Percentiles rank a stretch among this genome's conserved stretches.
Evolutionary conservation across 495 filamentous ascomycete genomes (phyloP).

Genomic region (Neurospora africana): DNA sequence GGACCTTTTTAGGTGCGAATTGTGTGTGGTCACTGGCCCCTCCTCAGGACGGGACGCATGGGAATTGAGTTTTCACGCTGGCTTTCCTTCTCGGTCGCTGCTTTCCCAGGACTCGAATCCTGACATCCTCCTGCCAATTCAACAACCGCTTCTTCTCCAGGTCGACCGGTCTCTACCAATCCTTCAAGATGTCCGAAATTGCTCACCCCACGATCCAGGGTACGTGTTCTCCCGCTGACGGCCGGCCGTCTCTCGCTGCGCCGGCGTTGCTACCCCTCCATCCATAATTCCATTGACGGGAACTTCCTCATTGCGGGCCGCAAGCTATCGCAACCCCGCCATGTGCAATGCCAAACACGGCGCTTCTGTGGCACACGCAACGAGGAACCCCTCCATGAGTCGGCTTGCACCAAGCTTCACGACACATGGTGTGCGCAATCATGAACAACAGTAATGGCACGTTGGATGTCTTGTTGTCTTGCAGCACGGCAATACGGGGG

Average conservation of each 20-base stretch:
- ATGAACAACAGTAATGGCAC: not conserved
- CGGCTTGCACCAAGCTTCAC: not conserved
- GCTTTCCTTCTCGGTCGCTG: slow-evolving; percentile 14
- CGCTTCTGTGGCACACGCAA: slow-evolving; percentile 6
- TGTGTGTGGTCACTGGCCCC: not conserved
- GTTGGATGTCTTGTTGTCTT: not conserved
- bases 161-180: slow-evolving; percentile 8
- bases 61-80: slow-evolving; percentile 9
- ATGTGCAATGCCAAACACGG: not conserved
- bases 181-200: slow-evolving; percentile 23
- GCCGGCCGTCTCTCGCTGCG: slow-evolving; percentile 2
- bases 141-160: not conserved
- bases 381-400: not conserved
- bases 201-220: slow-evolving; percentile 27
- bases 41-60: not conserved
- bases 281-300: slow-evolving; percentile 2
- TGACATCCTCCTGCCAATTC: not conserved
- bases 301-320: not conserved
- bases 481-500: not conserved
- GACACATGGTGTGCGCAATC: not conserved
- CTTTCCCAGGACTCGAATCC: slow-evolving; percentile 7
- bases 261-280: slow-evolving; percentile 9
- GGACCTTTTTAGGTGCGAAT: not conserved
- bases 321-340: not conserved
- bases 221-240: slow-evolving; percentile 8